phyloP scores from a whole-genome alignment of 1,284 basidiomycete species.

The Tilletia caries region DNA sequence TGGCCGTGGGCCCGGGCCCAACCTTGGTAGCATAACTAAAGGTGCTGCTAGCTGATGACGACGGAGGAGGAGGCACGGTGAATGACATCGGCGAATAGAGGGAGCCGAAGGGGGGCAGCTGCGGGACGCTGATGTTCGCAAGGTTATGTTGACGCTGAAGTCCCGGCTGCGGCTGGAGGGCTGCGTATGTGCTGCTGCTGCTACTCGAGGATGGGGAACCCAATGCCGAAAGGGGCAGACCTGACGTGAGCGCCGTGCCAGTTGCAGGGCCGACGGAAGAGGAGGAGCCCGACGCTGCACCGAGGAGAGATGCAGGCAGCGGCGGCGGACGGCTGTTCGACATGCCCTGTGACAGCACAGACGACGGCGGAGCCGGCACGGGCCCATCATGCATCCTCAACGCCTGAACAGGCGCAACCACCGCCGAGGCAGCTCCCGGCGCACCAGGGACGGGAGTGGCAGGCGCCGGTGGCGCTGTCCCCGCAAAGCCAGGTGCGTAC shows the following conservation, averaged over 20 bases:
- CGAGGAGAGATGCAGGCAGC: not conserved
- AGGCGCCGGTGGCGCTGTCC: not conserved
- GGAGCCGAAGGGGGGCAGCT: not conserved
- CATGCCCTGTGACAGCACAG: not conserved
- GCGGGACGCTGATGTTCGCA: not conserved
- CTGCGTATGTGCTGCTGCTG: too few relatives aligned
- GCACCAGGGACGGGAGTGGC: not conserved
- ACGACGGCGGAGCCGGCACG: not conserved
- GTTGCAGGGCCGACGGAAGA: too few relatives aligned
- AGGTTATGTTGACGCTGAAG: too few relatives aligned
- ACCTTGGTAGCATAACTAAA: too few relatives aligned
- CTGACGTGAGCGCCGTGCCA: too few relatives aligned
- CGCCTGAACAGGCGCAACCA: not conserved
- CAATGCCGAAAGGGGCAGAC: too few relatives aligned
- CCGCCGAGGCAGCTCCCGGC: too few relatives aligned
- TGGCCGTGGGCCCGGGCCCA: not conserved
- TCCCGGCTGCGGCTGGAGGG: too few relatives aligned
- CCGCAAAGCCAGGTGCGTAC: not conserved
- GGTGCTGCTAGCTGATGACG: too few relatives aligned
- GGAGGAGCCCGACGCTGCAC: not conserved
- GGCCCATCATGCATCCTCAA: too few relatives aligned
- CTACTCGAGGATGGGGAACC: too few relatives aligned
- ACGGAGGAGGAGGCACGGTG: not conserved
- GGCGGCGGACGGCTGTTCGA: not conserved
- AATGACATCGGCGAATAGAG: conserved; percentile 1